Evolutionary conservation across 257 asterid species (phyloP), one percentile per base, ranked within the genome.

Genomic region (Solanum gracilifrons): DNA sequence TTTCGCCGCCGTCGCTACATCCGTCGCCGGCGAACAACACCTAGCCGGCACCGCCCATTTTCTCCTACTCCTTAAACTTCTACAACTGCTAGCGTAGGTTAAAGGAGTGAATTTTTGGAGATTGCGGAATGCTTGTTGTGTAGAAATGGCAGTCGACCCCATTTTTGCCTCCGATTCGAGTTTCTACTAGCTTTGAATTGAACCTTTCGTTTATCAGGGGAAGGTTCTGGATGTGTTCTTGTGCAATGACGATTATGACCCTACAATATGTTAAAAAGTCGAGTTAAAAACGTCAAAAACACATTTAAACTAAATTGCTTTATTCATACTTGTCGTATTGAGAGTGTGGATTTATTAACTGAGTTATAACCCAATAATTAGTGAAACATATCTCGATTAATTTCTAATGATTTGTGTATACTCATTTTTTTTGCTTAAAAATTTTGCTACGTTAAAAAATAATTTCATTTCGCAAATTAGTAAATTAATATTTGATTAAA

Each of bases 1-100:
- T 87, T 85, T 88, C 92, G 92, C 90, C 79, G 83, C 94, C 84
- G 92, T 89, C 71, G 87, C 96, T 73, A 83, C 93, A 60, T 87
- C 92, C 51, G 93, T 85, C 80, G 93, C 79, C 37, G 66, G 91
- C 29, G 89, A 90, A 1, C 82, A 75, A n/a, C 82, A 36, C 82
- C 51, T 21, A 86, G 89, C 51, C 20, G 46, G 43, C 23, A 90
- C 91, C 20, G 37, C 32, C 5, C 15, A 25, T 41, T 41, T 69
- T 29, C 76, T 13, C 23, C 15, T 29, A 13, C 36, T 43, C 25
- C 23, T 39, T 27, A 43, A 2, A 29, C 39, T 79, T 79, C 27
- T 27, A 16, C 16, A 9, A 1, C 66, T 80, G 66, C 27, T 46
- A 27, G 9, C 2, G 27, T 27, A 80, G 39, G 18, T 46, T 27